These are phyloP conservation scores for Colletotrichum karsti DNA, from an alignment of 2,329 filamentous ascomycete species.

Conservation along the genomic window DNA sequence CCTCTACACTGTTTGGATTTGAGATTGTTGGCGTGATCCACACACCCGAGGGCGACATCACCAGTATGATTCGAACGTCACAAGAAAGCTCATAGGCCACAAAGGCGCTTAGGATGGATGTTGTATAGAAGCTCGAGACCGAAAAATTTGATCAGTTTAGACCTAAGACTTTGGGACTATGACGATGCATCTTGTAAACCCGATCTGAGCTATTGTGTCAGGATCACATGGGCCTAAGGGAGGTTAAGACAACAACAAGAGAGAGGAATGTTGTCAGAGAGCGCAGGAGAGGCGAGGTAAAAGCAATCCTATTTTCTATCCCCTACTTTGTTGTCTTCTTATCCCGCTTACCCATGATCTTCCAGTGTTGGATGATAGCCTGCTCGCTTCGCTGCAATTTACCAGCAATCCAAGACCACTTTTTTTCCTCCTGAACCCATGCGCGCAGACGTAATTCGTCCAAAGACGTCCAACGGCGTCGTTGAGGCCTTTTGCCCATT, in stretches of 20 bases:
- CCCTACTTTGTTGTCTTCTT: neutral
- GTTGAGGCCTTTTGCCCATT: neutral
- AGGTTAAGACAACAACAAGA: no score
- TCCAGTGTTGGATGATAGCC: neutral
- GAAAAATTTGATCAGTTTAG: no score
- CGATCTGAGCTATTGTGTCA: no score
- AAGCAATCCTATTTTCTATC: neutral
- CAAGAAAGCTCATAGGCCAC: no score
- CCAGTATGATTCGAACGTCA: neutral
- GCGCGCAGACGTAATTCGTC: neutral
- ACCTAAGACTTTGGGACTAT: no score
- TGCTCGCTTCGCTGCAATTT: neutral
- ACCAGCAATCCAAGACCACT: neutral
- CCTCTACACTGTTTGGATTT: neutral
- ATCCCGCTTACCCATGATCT: neutral
- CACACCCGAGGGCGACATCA: neutral
- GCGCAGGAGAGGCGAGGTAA: no score
- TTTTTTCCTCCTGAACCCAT: conserved; percentile 1
- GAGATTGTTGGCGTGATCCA: neutral
- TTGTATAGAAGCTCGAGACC: no score
- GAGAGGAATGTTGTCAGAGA: no score
- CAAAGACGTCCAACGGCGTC: neutral
- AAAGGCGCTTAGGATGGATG: no score
- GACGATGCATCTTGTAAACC: no score
- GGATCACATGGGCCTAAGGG: no score